Evolutionary conservation across 306 rosid genomes (phyloP).

Genomic region (Glycine tomentella): DNA sequence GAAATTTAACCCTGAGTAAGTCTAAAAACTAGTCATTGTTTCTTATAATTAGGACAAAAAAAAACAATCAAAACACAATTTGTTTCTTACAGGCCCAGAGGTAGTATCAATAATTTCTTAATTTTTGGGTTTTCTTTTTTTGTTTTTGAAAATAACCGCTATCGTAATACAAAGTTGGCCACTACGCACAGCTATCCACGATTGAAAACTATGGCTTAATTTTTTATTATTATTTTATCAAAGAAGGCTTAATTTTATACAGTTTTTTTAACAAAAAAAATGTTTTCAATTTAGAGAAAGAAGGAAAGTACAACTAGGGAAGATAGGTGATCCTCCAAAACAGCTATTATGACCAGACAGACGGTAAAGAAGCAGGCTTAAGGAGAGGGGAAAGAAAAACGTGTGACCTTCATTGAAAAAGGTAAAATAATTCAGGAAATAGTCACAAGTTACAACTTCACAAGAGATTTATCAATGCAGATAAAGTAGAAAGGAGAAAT

Average conservation of each 20-base stretch:
- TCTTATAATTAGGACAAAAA: no score
- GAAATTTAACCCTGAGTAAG: no score
- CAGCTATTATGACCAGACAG: not conserved
- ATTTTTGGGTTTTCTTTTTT: not conserved
- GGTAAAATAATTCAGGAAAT: slow-evolving; percentile 34
- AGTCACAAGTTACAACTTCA: not conserved
- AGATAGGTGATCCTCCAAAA: slow-evolving; percentile 33
- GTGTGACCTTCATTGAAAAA: not conserved
- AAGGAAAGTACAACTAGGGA: slow-evolving; percentile 5
- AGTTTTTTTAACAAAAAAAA: not conserved
- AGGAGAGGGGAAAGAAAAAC: slow-evolving; percentile 23
- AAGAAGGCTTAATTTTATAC: not conserved
- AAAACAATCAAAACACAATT: no score
- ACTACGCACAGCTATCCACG: not conserved
- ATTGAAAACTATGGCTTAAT: not conserved
- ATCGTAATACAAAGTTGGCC: not conserved
- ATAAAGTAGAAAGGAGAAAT: slow-evolving; percentile 31
- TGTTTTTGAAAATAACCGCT: not conserved
- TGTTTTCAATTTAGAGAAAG: slow-evolving; percentile 2
- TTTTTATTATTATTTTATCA: not conserved
- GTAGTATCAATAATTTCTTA: not conserved
- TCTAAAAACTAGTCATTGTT: no score
- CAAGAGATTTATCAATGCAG: slow-evolving; percentile 15
- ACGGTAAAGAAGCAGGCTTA: not conserved
- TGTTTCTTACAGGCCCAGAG: no score